Evolutionary conservation across 2,329 filamentous ascomycete species (phyloP).

Genomic region (Pseudonectria buxi): DNA sequence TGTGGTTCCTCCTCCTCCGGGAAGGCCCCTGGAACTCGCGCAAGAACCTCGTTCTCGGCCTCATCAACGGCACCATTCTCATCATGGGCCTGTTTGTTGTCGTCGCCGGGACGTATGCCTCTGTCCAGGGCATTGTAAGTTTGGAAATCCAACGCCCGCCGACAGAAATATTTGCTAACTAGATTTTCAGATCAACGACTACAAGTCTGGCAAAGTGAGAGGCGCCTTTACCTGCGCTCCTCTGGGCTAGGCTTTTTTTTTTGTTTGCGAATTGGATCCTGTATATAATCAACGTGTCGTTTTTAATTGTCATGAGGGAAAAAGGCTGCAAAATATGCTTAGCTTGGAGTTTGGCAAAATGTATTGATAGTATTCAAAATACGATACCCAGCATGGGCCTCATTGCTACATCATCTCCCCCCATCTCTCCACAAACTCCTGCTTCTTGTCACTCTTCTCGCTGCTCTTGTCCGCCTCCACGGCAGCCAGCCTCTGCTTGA

Average conservation of each 20-base stretch:
- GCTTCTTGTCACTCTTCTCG: conserved; percentile 39
- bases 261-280: too few relatives aligned
- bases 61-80: conserved; percentile 13
- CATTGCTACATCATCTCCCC: conserved; percentile 4
- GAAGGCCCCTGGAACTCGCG: conserved; percentile 17
- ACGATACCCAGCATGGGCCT: neutral
- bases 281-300: conserved; percentile 1
- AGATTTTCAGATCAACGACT: neutral
- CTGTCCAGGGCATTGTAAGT: conserved; percentile 2
- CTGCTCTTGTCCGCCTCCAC: conserved; percentile 31
- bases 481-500: conserved; percentile 31
- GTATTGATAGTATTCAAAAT: neutral
- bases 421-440: conserved; percentile 38
- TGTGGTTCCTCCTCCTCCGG: conserved; percentile 32
- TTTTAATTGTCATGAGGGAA: too few relatives aligned
- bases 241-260: neutral
- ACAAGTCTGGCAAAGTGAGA: neutral
- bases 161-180: neutral
- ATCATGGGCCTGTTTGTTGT: conserved; percentile 8
- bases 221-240: neutral
- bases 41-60: conserved; percentile 8
- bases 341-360: too few relatives aligned
- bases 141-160: neutral
- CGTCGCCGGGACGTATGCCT: conserved; percentile 1
- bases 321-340: too few relatives aligned